Conservation (phyloP, 2,329 filamentous ascomycete genomes). For the Arthroderma sp. region DNA sequence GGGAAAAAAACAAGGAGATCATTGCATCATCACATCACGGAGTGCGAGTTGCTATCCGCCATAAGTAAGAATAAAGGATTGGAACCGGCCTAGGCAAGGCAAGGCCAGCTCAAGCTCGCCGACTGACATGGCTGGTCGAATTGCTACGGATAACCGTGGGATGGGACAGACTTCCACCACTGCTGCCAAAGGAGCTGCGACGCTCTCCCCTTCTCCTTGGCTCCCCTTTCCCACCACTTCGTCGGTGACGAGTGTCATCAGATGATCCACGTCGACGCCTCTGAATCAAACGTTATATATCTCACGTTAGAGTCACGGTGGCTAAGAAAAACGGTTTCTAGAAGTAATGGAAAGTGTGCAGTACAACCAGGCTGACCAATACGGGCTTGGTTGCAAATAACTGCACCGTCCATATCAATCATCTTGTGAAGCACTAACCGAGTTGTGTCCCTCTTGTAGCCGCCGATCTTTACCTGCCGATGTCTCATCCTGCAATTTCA, state of each 20-base stretch:
- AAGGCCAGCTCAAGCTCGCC: constrained; percentile 3
- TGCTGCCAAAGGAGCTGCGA: constrained; percentile 25
- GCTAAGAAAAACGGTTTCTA: constrained; percentile 28
- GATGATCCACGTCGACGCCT: constrained; percentile 32
- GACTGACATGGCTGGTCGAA: constrained; percentile 18
- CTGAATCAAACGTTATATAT: constrained; percentile 31
- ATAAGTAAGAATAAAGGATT: too few species aligned
- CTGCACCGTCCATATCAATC: constrained; percentile 14
- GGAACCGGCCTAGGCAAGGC: too few species aligned
- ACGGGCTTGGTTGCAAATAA: constrained; percentile 12
- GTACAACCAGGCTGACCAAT: constrained; percentile 2
- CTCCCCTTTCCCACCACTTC: constrained; percentile 27
- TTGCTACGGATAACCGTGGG: constrained; percentile 30
- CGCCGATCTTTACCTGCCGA: constrained; percentile 40
- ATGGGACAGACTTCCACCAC: constrained; percentile 16
- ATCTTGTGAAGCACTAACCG: constrained; percentile 30
- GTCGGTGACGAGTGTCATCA: constrained; percentile 27
- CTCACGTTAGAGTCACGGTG: constrained; percentile 35
- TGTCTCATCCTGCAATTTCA: constrained; percentile 73
- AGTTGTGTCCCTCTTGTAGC: constrained; percentile 26
- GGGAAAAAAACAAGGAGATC: background rate
- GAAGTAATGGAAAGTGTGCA: constrained; percentile 18
- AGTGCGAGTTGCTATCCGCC: too few species aligned
- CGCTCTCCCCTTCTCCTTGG: constrained; percentile 26
- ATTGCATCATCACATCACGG: too few species aligned